Evolutionary conservation across 768 basidiomycete species (phyloP).

Genomic region (Amylocystis lapponica): DNA sequence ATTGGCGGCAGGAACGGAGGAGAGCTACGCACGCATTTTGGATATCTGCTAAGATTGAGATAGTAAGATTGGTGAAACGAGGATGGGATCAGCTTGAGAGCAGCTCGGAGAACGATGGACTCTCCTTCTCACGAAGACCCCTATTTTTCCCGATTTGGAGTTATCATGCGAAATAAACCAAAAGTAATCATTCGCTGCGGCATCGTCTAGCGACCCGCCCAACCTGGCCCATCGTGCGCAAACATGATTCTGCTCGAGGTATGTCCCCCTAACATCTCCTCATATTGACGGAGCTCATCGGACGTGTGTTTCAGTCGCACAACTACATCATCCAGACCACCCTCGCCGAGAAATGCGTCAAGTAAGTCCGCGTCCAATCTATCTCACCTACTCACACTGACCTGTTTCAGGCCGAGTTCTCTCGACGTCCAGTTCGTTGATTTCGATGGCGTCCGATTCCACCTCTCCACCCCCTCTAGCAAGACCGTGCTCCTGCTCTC

Average conservation of each 20-base stretch:
- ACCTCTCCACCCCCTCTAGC: constrained; percentile 80
- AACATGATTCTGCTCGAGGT: constrained; percentile 87
- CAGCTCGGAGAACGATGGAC: no score
- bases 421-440: constrained; percentile 97
- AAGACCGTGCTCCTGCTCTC: constrained; percentile 85
- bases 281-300: neutral
- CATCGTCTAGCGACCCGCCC: constrained; percentile 8
- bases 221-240: constrained; percentile 2
- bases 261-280: constrained; percentile 9
- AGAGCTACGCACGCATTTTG: constrained; percentile 27
- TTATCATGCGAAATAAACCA: no score
- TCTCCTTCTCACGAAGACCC: no score
- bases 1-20: neutral
- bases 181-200: no score
- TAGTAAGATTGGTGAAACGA: no score
- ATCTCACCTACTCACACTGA: constrained; percentile 9
- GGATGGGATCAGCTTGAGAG: no score
- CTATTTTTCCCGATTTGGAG: no score
- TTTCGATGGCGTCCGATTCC: constrained; percentile 95
- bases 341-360: constrained; percentile 76
- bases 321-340: constrained; percentile 92
- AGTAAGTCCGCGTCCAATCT: constrained; percentile 43
- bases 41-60: constrained; percentile 2
- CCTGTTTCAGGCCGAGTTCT: constrained; percentile 64
- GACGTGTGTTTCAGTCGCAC: constrained; percentile 52